phyloP scores from a whole-genome alignment of 2,329 filamentous ascomycete genomes.

The Onygenales sp. region DNA sequence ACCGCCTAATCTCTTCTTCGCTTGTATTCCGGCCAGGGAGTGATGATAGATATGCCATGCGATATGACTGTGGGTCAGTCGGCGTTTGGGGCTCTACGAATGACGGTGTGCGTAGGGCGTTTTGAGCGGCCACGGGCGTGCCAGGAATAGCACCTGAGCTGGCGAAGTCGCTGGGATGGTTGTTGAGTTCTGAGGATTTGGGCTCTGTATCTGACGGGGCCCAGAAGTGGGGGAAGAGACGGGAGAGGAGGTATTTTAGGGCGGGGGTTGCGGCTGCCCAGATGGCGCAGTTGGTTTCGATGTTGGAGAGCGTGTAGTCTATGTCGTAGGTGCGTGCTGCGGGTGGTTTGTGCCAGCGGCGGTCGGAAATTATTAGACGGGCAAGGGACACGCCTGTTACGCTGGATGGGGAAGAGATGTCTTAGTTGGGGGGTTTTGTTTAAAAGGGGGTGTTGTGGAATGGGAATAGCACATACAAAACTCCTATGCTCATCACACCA shows the following conservation, averaged over 20 bases:
- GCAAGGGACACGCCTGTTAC: neutral
- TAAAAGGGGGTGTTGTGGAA: neutral
- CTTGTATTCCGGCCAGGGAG: neutral
- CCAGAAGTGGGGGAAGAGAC: constrained; percentile 8
- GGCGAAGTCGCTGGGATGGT: neutral
- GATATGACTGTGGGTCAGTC: neutral
- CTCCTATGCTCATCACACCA: constrained; percentile 6
- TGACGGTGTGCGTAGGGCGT: neutral
- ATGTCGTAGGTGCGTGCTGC: neutral
- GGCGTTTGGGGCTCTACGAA: neutral
- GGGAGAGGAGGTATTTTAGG: constrained; percentile 6
- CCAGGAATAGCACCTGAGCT: neutral
- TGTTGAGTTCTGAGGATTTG: neutral
- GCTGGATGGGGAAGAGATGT: neutral
- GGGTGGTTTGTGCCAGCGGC: neutral
- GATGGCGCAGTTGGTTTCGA: constrained; percentile 8
- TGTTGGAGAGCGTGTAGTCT: constrained; percentile 4
- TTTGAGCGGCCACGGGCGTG: too few relatives aligned
- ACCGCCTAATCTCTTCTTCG: constrained; percentile 6
- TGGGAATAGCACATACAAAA: neutral
- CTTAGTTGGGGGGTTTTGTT: neutral
- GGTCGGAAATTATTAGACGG: neutral
- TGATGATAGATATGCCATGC: neutral
- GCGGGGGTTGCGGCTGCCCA: constrained; percentile 7
- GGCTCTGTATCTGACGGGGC: neutral